These are phyloP conservation scores for Pelargonium nanum DNA, from an alignment of 345 rosid species.

Conservation along the genomic window DNA sequence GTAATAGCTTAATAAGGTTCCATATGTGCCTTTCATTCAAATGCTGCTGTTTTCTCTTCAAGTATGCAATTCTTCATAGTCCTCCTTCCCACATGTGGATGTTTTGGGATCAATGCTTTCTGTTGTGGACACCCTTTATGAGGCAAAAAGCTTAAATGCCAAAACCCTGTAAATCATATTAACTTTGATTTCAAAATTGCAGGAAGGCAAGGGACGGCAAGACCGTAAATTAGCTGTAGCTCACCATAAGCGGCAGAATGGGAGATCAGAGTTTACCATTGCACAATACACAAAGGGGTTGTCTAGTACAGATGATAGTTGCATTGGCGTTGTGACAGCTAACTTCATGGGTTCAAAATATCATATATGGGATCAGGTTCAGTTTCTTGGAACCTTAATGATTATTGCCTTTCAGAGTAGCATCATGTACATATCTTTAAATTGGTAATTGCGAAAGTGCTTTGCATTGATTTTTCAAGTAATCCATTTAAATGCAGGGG, in stretches of 20 bases:
- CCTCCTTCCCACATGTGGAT: neutral
- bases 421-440: neutral
- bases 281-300: constrained; percentile 65
- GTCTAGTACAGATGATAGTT: constrained; percentile 62
- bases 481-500: constrained; percentile 30
- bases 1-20: neutral
- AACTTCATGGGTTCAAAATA: constrained; percentile 84
- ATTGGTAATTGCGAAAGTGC: neutral
- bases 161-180: neutral
- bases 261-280: constrained; percentile 53
- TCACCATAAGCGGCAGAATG: constrained; percentile 48
- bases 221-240: constrained; percentile 82
- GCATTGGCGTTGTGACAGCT: constrained; percentile 59
- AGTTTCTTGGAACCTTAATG: neutral
- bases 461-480: neutral
- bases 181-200: constrained; percentile 15
- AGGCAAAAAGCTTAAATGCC: neutral
- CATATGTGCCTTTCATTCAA: neutral
- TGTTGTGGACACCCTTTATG: neutral
- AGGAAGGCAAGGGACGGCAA: constrained; percentile 93
- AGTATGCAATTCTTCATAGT: neutral
- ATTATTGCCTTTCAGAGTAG: neutral
- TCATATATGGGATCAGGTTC: constrained; percentile 76
- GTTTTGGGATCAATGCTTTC: neutral
- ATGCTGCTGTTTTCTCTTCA: neutral